A percentile compares a stretch with the other conserved stretches of the same genome.
Conservation (phyloP, 257 asterid species). For the Fraxinus americana region DNA sequence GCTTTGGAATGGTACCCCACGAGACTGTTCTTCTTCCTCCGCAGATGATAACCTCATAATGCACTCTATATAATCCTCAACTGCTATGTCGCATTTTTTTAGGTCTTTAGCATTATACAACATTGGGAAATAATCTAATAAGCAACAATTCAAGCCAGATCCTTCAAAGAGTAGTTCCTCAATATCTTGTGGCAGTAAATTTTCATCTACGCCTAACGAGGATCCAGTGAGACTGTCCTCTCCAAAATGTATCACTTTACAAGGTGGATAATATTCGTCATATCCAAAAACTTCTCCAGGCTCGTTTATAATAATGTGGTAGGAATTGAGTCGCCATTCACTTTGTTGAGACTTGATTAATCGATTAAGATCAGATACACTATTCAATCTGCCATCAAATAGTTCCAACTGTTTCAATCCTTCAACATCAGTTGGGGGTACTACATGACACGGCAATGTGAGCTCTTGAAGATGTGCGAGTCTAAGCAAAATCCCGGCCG, state of each 20-base stretch:
- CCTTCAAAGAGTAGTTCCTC: conserved; percentile 3
- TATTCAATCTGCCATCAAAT: conserved; percentile 29
- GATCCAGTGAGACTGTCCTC: not conserved
- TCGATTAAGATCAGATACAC: conserved; percentile 19
- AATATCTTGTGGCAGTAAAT: conserved; percentile 25
- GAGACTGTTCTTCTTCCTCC: conserved; percentile 4
- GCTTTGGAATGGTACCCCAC: conserved; percentile 17
- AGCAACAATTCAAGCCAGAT: conserved; percentile 9
- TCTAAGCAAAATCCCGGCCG: conserved; percentile 26
- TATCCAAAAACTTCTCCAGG: conserved; percentile 18
- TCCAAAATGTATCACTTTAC: conserved; percentile 10
- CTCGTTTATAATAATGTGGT: conserved; percentile 28
- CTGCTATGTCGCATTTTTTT: conserved; percentile 12
- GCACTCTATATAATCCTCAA: conserved; percentile 24
- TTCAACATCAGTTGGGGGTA: conserved; percentile 30
- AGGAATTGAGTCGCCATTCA: conserved; percentile 23
- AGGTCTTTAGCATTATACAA: conserved; percentile 19
- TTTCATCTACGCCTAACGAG: not conserved
- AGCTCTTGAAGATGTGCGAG: conserved; percentile 31
- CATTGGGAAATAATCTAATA: conserved; percentile 27
- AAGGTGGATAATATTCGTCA: conserved; percentile 18
- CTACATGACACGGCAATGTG: conserved; percentile 22
- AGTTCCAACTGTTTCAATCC: conserved; percentile 24
- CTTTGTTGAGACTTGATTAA: conserved; percentile 29
- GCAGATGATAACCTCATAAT: conserved; percentile 6